Base-by-base conservation (phyloP, 2,329 filamentous ascomycete species). In the Grosmannia huntii region DNA sequence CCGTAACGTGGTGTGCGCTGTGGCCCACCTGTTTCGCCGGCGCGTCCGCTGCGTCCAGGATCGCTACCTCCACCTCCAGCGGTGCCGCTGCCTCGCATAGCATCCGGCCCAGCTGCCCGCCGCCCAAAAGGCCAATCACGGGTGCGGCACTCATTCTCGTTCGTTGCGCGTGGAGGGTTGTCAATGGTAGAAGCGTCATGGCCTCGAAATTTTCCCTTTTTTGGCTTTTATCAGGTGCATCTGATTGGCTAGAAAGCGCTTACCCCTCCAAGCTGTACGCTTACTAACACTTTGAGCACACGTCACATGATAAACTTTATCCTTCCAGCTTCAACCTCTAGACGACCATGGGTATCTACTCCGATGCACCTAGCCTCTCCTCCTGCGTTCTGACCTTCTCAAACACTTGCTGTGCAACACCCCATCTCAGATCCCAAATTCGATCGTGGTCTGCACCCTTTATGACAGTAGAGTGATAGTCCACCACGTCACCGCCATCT, bases 81-180 rank as follows among this genome's bases (percentile, higher is more conserved):
- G 74, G 78, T 2, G 73, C 75, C 38, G 91, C 90, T n/a, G 87
- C 85, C 75, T 97, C 90, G 63, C 88, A 86, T 23, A 97, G 82
- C 94, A 97, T 97, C 63, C 89, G 88, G 61, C 92, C 94, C 48
- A 99, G 80, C 74, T 91, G 88, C 66, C 88, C 88, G 56, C 79
- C 79, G 61, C 79, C 79, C 1, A 82, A 70, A 57, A 82, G 71
- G 58, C 79, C 79, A 58, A 82, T 74, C 49, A 51, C 57, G 9
- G 49, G 36, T n/a, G 31, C 19, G 14, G 12, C 16, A 19, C 44
- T 49, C 54, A 56, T 56, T 14, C 5, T 51, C 51, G 41, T 49
- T 10, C 12, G 12, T 46, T 46, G 44, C 19, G 10, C 14, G 19
- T 19, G 44, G 23, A 23, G 23, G 23, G 3, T 21, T 25, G 7